Evolutionary conservation across 139 green algal genomes (phyloP), one percentile per base, ranked within the genome.

Genomic region (Eudorina sp.): DNA sequence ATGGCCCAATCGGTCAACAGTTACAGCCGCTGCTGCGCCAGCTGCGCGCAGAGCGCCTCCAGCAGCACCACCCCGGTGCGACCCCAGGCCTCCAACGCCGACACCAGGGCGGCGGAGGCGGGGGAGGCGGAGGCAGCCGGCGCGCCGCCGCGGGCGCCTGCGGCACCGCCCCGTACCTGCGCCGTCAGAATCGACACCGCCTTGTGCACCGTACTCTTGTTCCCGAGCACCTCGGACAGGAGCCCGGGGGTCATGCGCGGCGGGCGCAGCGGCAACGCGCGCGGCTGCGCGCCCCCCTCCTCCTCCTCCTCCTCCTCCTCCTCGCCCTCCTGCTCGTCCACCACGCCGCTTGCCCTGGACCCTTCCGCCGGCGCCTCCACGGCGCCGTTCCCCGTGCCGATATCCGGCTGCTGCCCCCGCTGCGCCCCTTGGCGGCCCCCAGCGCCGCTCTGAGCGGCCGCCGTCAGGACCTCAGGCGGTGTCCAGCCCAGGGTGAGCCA

Each of bases 41-140:
- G 45, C 81, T 87, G 81, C 41, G 25, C 81, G 9, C 81, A 87
- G 21, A 87, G 81, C 43, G 81, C 81, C 19, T 48, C 14, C 43
- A 87, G 60, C 60, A 87, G 64, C 81, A 43, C 64, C 0, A 38
- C 46, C 21, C 81, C 81, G 0, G 64, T 87, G 81, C 81, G 81
- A 64, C 62, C 46, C 81, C 81, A 87, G 19, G 62, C 81, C 46
- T 87, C 62, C 66, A 87, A 1, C 9, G 81, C 81, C 3, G 43
- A 31, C 62, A 78, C 31, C 81, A 87, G 60, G 31, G 80, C 80
- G 19, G 29, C 80, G 43, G 60, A 29, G 38, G 16, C 16, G n/a
- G n/a, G n/a, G n/a, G n/a, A n/a, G n/a, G n/a, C 69, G 27, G 74
- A 48, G 1, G 46, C 25, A 64, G 21, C 45, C 31, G 4, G 31